These are phyloP conservation scores for Monsonia emarginata DNA, from an alignment of 441 rosid genomes.

Conservation along the genomic window DNA sequence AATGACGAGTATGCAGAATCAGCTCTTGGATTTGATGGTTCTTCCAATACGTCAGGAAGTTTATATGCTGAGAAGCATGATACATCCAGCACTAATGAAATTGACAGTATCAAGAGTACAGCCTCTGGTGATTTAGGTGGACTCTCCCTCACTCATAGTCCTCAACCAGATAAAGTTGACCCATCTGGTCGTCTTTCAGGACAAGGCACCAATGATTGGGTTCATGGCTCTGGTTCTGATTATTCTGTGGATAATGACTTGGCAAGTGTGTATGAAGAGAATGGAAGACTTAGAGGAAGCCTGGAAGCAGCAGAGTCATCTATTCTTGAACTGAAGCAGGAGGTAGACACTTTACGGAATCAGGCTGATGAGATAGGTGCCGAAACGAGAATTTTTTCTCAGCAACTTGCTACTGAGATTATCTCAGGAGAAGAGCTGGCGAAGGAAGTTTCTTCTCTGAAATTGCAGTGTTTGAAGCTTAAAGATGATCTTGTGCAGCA, in stretches of 20 bases:
- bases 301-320: conserved; percentile 74
- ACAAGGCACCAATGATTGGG: conserved; percentile 50
- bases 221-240: conserved; percentile 70
- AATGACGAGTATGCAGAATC: conserved; percentile 57
- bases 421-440: conserved; percentile 69
- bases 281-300: conserved; percentile 65
- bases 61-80: conserved; percentile 82
- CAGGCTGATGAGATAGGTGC: conserved; percentile 67
- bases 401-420: conserved; percentile 72
- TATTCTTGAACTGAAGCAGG: conserved; percentile 61
- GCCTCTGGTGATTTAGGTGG: conserved; percentile 72
- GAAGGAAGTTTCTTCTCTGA: conserved; percentile 65
- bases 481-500: conserved; percentile 58
- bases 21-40: conserved; percentile 69
- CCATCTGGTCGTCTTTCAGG: conserved; percentile 37
- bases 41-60: conserved; percentile 84
- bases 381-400: conserved; percentile 59
- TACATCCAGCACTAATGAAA: conserved; percentile 58
- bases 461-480: conserved; percentile 67
- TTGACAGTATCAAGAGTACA: conserved; percentile 69
- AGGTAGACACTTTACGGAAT: conserved; percentile 56
- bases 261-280: conserved; percentile 62
- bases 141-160: conserved; percentile 43
- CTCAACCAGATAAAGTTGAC: conserved; percentile 47
- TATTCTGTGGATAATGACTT: conserved; percentile 53